phyloP scores from a whole-genome alignment of 2,329 filamentous ascomycete species.

The Alternaria sp. region DNA sequence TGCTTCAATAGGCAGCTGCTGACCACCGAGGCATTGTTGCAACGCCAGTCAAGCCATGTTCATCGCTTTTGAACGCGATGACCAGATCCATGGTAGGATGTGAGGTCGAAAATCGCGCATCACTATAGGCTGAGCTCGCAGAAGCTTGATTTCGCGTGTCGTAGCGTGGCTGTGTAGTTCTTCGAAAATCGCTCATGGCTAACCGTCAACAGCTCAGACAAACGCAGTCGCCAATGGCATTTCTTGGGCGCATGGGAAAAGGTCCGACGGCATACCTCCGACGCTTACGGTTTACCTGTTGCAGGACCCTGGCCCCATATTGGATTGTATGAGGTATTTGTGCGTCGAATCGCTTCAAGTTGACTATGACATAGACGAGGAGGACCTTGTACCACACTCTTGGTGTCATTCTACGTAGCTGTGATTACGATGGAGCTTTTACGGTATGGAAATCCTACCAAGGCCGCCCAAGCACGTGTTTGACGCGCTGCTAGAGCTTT shows the following conservation, averaged over 20 bases:
- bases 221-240: slow-evolving; percentile 13
- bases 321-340: slow-evolving; percentile 31
- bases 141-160: slow-evolving; percentile 8
- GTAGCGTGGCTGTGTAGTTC: slow-evolving; percentile 25
- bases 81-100: not conserved
- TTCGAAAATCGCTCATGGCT: slow-evolving; percentile 34
- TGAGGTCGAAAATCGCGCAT: slow-evolving; percentile 10
- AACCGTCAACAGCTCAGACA: slow-evolving; percentile 30
- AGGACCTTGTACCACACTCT: slow-evolving; percentile 8
- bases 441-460: slow-evolving; percentile 8
- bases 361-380: slow-evolving; percentile 10
- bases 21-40: not conserved
- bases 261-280: slow-evolving; percentile 11
- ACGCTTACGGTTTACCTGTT: slow-evolving; percentile 15
- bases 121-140: slow-evolving; percentile 1
- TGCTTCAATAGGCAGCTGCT: slow-evolving; percentile 1
- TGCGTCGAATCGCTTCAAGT: slow-evolving; percentile 25
- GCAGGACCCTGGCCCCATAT: slow-evolving; percentile 11
- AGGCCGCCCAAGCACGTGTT: slow-evolving; percentile 8
- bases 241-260: slow-evolving; percentile 16
- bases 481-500: slow-evolving; percentile 2
- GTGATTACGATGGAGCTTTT: slow-evolving; percentile 4
- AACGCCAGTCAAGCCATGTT: not conserved
- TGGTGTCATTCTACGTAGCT: slow-evolving; percentile 4
- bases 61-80: not conserved